phyloP scores from a whole-genome alignment of 345 rosid species.

The Dovyalis caffra region DNA sequence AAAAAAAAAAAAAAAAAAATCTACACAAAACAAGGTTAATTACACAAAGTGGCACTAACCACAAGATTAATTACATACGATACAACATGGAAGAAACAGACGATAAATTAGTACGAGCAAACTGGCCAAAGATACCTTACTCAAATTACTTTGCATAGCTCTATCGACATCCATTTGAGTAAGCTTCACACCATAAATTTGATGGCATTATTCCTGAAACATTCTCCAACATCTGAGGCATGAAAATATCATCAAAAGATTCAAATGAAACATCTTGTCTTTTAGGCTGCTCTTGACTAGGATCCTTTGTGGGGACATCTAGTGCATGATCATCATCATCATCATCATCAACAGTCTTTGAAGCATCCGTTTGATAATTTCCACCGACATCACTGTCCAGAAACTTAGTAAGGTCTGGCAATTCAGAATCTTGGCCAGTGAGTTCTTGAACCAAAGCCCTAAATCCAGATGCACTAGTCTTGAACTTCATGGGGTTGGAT shows the following conservation, averaged over 20 bases:
- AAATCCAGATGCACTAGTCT: slow-evolving; percentile 40
- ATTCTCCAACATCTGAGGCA: slow-evolving; percentile 33
- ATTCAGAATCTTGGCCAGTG: slow-evolving; percentile 48
- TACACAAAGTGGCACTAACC: neutral
- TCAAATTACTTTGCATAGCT: slow-evolving; percentile 1
- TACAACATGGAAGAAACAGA: neutral
- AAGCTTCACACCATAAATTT: slow-evolving; percentile 13
- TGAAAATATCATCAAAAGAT: slow-evolving; percentile 29
- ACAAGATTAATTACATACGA: neutral
- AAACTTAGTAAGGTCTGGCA: slow-evolving; percentile 24
- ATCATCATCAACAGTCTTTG: neutral
- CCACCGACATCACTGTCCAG: neutral
- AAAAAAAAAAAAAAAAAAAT: too few species aligned
- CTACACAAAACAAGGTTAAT: neutral
- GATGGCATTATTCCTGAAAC: slow-evolving; percentile 24
- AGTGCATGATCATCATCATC: neutral
- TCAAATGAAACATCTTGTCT: neutral
- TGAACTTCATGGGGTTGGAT: slow-evolving; percentile 50
- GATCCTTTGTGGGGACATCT: slow-evolving; percentile 3
- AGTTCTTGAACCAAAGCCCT: slow-evolving; percentile 47
- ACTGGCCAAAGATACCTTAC: slow-evolving; percentile 3
- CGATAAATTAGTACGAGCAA: neutral
- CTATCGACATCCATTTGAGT: neutral
- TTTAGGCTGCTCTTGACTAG: neutral
- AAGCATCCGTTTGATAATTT: slow-evolving; percentile 13